Evolutionary conservation across 768 basidiomycete genomes (phyloP).

Genomic region (Hortiboletus campestris): DNA sequence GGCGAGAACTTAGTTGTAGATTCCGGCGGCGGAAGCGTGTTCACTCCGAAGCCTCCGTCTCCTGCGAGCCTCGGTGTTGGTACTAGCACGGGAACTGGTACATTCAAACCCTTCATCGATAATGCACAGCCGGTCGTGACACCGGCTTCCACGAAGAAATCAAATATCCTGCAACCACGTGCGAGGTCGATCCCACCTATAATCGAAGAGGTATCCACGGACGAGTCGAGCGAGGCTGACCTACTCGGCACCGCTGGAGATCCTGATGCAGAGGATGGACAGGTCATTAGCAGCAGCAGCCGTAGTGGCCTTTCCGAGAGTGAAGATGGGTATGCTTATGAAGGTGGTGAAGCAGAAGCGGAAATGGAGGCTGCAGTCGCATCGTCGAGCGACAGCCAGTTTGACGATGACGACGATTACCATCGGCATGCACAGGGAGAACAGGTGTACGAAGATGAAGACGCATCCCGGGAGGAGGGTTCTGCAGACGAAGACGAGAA

Average conservation of each 20-base stretch:
- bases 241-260: slow-evolving; percentile 16
- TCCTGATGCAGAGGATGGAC: slow-evolving; percentile 26
- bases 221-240: slow-evolving; percentile 33
- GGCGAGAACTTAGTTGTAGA: slow-evolving; percentile 34
- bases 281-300: slow-evolving; percentile 24
- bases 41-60: slow-evolving; percentile 45
- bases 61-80: slow-evolving; percentile 6
- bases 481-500: slow-evolving; percentile 33
- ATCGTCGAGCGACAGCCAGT: slow-evolving; percentile 33
- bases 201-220: slow-evolving; percentile 30
- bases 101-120: slow-evolving; percentile 42
- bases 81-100: not conserved
- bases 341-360: slow-evolving; percentile 25
- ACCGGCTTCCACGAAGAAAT: slow-evolving; percentile 22
- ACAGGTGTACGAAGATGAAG: slow-evolving; percentile 20
- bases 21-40: slow-evolving; percentile 27
- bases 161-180: slow-evolving; percentile 20
- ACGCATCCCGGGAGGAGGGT: slow-evolving; percentile 28
- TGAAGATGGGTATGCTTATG: slow-evolving; percentile 35
- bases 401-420: slow-evolving; percentile 31
- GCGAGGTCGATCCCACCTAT: slow-evolving; percentile 14
- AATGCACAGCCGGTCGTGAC: slow-evolving; percentile 12
- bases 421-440: slow-evolving; percentile 11
- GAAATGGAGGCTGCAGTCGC: slow-evolving; percentile 26
- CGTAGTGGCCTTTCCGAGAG: slow-evolving; percentile 33